These are phyloP conservation scores for Gossypium arboreum DNA, from an alignment of 345 rosid species.

Conservation along the genomic window DNA sequence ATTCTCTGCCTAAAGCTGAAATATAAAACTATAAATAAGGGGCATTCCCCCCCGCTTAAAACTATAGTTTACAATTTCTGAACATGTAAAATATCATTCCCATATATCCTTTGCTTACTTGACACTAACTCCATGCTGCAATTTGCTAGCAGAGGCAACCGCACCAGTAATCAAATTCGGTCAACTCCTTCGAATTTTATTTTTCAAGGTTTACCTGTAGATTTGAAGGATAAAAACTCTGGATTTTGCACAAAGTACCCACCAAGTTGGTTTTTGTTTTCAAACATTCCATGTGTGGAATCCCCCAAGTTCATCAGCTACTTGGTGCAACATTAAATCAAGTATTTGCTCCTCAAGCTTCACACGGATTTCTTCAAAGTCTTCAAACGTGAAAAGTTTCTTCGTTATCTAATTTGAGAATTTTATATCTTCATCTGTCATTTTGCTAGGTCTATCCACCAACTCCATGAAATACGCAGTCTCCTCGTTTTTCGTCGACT, in stretches of 20 bases:
- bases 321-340: slow-evolving; percentile 39
- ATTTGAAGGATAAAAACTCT: neutral
- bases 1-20: neutral
- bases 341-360: slow-evolving; percentile 52
- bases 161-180: neutral
- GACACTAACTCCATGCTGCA: neutral
- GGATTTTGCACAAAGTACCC: neutral
- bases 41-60: neutral
- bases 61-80: neutral
- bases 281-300: slow-evolving; percentile 22
- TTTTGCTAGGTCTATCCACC: slow-evolving; percentile 34
- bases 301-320: slow-evolving; percentile 41
- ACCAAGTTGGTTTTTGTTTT: neutral
- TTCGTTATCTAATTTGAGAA: slow-evolving; percentile 38
- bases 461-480: slow-evolving; percentile 30
- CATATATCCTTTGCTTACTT: neutral
- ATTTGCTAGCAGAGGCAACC: neutral
- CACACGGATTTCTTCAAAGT: slow-evolving; percentile 43
- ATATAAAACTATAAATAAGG: neutral
- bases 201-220: neutral
- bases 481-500: slow-evolving; percentile 15
- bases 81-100: neutral
- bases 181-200: neutral
- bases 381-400: slow-evolving; percentile 26
- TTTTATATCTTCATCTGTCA: slow-evolving; percentile 45